These are phyloP conservation scores for Chaetomium sp. DNA, from an alignment of 2,329 filamentous ascomycete genomes.

Conservation along the genomic window DNA sequence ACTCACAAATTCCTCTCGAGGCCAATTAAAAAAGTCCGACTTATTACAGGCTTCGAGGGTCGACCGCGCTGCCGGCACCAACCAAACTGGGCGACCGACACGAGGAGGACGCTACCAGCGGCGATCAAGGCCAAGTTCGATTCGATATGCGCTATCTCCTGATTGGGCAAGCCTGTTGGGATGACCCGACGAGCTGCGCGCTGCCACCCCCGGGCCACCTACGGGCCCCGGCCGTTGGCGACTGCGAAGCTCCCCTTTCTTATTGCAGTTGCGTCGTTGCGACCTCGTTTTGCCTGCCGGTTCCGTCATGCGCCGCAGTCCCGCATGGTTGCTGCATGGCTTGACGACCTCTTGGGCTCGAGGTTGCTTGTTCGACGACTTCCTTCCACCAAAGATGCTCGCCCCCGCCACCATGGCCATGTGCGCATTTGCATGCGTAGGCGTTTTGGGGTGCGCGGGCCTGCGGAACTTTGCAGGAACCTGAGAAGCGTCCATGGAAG, in stretches of 20 bases:
- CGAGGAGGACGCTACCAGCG: neutral
- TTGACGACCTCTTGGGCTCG: no score
- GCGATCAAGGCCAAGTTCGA: constrained; percentile 2
- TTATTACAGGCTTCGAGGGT: neutral
- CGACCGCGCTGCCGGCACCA: constrained; percentile 2
- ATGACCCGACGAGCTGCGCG: neutral
- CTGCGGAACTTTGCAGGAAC: no score
- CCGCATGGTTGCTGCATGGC: neutral
- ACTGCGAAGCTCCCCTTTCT: no score
- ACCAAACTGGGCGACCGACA: constrained; percentile 7
- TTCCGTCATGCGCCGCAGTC: neutral
- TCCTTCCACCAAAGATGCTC: neutral
- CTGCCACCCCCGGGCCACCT: no score
- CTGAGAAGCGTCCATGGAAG: neutral
- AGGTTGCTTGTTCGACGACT: no score
- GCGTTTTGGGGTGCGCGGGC: no score
- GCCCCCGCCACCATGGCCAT: constrained; percentile 2
- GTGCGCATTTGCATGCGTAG: neutral
- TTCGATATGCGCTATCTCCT: constrained; percentile 3
- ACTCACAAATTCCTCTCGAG: no score
- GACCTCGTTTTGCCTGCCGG: neutral
- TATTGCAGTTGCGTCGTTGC: no score
- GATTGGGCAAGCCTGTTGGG: neutral
- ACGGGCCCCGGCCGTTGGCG: no score
- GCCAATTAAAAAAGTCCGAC: neutral